Conservation (phyloP, 2,329 filamentous ascomycete genomes). For the Colletotrichum siamense region DNA sequence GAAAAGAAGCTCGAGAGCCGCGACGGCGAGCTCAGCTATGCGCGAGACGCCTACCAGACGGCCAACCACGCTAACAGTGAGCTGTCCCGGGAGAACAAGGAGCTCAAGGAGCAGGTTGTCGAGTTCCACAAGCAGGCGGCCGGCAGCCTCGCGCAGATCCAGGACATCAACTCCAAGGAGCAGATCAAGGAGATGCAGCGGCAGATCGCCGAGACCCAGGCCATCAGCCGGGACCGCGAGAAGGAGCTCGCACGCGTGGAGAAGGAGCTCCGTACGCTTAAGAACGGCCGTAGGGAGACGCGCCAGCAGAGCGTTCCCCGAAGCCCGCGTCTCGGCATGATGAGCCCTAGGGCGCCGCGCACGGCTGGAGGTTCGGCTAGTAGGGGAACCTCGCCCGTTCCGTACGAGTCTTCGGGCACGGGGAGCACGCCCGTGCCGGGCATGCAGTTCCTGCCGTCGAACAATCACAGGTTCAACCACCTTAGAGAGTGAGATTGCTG, state of each 20-base stretch:
- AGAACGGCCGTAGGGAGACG: constrained; percentile 60
- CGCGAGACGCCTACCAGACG: constrained; percentile 63
- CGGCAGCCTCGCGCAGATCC: constrained; percentile 52
- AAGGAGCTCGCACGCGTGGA: constrained; percentile 51
- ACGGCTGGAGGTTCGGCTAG: constrained; percentile 43
- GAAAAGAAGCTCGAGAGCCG: constrained; percentile 41
- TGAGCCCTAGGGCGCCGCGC: constrained; percentile 51
- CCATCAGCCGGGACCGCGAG: constrained; percentile 55
- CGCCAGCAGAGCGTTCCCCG: constrained; percentile 61
- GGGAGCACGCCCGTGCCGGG: constrained; percentile 37
- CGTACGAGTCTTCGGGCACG: constrained; percentile 35
- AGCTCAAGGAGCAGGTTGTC: constrained; percentile 46
- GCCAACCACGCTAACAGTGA: constrained; percentile 54
- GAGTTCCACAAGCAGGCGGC: constrained; percentile 47
- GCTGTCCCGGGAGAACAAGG: constrained; percentile 50
- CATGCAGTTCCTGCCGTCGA: constrained; percentile 44
- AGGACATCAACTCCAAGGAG: constrained; percentile 47
- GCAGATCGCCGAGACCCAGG: constrained; percentile 46
- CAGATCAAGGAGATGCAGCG: constrained; percentile 39
- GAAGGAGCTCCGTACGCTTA: constrained; percentile 54
- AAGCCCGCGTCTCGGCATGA: constrained; percentile 59
- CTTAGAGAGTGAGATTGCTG: constrained; percentile 42
- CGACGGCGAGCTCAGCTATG: constrained; percentile 60
- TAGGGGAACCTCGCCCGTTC: constrained; percentile 56
- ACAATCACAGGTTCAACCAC: constrained; percentile 49